Conservation (phyloP, 345 rosid species). For the Raphanus sativus region DNA sequence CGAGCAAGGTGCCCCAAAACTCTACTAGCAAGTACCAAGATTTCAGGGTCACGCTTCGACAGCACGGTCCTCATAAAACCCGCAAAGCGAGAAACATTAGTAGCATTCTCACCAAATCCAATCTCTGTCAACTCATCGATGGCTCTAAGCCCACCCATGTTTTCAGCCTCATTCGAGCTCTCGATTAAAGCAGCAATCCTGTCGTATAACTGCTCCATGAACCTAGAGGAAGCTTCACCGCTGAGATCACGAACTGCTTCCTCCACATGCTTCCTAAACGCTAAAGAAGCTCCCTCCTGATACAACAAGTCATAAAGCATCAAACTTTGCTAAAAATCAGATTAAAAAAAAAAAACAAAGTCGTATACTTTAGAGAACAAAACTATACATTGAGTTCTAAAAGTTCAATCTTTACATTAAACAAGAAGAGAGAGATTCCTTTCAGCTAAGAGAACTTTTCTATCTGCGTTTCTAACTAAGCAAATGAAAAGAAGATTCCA, state of each 20-base stretch:
- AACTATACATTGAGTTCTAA: neutral
- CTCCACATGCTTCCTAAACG: slow-evolving; percentile 81
- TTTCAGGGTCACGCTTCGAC: slow-evolving; percentile 77
- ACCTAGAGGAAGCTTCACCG: slow-evolving; percentile 85
- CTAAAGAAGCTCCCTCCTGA: slow-evolving; percentile 80
- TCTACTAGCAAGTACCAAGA: slow-evolving; percentile 81
- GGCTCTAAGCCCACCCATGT: slow-evolving; percentile 86
- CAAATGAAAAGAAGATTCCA: neutral
- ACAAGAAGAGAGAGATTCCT: neutral
- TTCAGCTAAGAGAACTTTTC: neutral
- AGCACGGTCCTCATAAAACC: slow-evolving; percentile 68
- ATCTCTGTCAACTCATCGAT: slow-evolving; percentile 92
- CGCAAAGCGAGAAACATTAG: slow-evolving; percentile 87
- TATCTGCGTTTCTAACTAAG: neutral
- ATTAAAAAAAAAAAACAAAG: too few species aligned
- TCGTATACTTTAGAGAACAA: too few species aligned
- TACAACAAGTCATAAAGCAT: slow-evolving; percentile 6
- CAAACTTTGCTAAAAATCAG: neutral
- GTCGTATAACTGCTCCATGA: slow-evolving; percentile 84
- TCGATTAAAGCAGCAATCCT: slow-evolving; percentile 68
- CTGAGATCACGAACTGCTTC: slow-evolving; percentile 82
- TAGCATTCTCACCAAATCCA: slow-evolving; percentile 90
- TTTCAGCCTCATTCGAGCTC: slow-evolving; percentile 74
- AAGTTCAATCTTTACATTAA: neutral
- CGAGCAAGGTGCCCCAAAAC: slow-evolving; percentile 97